These are phyloP conservation scores for Dittrichia graveolens DNA, from an alignment of 129 eudicot genomes.

Conservation along the genomic window DNA sequence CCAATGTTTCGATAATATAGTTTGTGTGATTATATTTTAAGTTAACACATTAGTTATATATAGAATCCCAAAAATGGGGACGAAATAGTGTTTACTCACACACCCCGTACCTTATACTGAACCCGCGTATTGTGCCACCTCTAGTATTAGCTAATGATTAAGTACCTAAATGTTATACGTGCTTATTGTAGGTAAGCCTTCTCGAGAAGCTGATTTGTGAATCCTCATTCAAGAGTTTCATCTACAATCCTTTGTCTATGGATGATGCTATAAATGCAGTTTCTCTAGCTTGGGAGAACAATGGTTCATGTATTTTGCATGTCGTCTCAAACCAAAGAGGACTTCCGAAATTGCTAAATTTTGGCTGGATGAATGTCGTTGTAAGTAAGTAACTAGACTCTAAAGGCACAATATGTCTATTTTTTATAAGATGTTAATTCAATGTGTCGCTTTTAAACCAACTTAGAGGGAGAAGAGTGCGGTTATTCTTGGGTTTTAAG, in stretches of 20 bases:
- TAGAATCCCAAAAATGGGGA: background rate
- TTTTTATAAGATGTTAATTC: too few species aligned
- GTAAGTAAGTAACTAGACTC: slow-evolving; percentile 53
- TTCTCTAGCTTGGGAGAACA: slow-evolving; percentile 51
- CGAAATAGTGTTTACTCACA: background rate
- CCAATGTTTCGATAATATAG: background rate
- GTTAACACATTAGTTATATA: background rate
- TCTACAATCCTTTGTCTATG: slow-evolving; percentile 40
- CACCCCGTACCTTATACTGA: background rate
- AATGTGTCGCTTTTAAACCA: too few species aligned
- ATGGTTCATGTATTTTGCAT: slow-evolving; percentile 46
- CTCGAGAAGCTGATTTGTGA: slow-evolving; percentile 52
- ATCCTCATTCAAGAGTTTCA: slow-evolving; percentile 44
- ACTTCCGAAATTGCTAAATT: slow-evolving; percentile 26
- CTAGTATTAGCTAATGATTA: background rate
- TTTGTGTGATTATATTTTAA: background rate
- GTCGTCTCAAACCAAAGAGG: slow-evolving; percentile 54
- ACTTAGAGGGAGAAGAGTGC: too few species aligned
- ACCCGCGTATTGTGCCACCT: background rate
- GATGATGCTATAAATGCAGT: slow-evolving; percentile 50
- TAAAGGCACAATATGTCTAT: background rate
- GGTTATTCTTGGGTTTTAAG: too few species aligned
- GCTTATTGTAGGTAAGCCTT: slow-evolving; percentile 50
- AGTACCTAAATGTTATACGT: slow-evolving; percentile 16
- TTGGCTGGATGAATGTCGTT: slow-evolving; percentile 50